Evolutionary conservation across 805 yeast genomes (phyloP).

Genomic region (Wickerhamomyces ciferrii): DNA sequence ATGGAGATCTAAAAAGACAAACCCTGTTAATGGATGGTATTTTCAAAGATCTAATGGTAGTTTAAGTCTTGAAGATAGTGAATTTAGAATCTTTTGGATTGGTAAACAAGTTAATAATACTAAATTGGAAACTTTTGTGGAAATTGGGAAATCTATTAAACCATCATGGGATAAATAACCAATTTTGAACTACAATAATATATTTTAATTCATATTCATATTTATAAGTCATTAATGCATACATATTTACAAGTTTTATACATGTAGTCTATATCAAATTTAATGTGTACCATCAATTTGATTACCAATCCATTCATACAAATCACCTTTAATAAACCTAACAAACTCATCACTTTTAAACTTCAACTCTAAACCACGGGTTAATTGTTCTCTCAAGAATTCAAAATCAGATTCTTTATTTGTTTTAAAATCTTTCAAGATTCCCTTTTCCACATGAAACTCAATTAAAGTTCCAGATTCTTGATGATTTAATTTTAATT

Average conservation of each 20-base stretch:
- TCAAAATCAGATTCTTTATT: conserved; percentile 23
- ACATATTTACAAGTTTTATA: neutral
- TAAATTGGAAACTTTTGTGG: conserved; percentile 41
- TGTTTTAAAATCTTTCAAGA: conserved; percentile 19
- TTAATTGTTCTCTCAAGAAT: conserved; percentile 25
- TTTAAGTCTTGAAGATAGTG: conserved; percentile 34
- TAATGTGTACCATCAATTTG: conserved; percentile 37
- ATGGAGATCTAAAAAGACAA: conserved; percentile 84
- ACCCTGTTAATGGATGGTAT: conserved; percentile 97
- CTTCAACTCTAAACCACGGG: conserved; percentile 21
- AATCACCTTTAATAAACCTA: conserved; percentile 37
- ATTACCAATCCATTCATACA: conserved; percentile 41
- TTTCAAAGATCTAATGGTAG: conserved; percentile 85
- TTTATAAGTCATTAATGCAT: conserved; percentile 1
- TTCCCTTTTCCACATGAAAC: conserved; percentile 50
- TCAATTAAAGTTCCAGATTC: conserved; percentile 22
- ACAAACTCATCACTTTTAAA: conserved; percentile 40
- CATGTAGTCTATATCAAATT: neutral
- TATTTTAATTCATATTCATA: no score
- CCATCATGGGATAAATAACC: conserved; percentile 39
- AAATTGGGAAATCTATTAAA: conserved; percentile 49
- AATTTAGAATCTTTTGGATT: conserved; percentile 41
- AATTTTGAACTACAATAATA: neutral
- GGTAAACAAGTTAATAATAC: conserved; percentile 25
- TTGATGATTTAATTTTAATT: conserved; percentile 37